Evolutionary conservation across 2,329 filamentous ascomycete species (phyloP), one percentile per base, ranked within the genome.

Genomic region (Capronia coronata): DNA sequence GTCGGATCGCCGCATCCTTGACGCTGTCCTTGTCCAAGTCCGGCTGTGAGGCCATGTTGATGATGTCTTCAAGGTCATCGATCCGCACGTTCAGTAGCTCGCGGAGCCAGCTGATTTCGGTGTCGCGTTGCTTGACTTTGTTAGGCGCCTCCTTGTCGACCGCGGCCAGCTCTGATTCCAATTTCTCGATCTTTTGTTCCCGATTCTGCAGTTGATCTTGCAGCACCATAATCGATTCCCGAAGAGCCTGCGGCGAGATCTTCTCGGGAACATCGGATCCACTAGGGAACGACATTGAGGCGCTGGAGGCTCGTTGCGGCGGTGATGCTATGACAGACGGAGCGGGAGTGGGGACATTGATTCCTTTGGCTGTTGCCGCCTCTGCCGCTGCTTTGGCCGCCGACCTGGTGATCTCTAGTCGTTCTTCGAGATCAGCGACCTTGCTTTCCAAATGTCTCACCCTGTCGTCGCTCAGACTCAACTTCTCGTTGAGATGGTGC

Each of bases 161-260:
- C 52, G 79, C 77, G 14, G 79, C 71, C 6, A 89, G 73, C 45
- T 82, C 76, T 45, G 83, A 78, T 68, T 95, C 87, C 10, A 97
- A 82, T 55, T 84, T 80, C 65, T 98, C 93, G 59, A 97, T 94
- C 32, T 82, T 83, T 52, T 84, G 79, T 70, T 98, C 93, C 46
- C 93, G 89, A 61, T 93, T 88, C 67, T 97, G 93, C 5, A 98
- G 77, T 67, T 98, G 93, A 67, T 97, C 91, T 69, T 98, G 93
- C 21, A 98, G 75, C 14, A 96, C 93, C 69, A 94, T 83, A 64
- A 98, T 96, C 1, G 90, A 95, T 68, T 98, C 93, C 23, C 93
- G 85, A 25, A 98, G 78, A 5, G 93, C 93, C 68, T 97, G 91
- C 1, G 90, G 87, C 2, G 91, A 96, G 50, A 96, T 87, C 74